Conservation (phyloP, 148 eudicot genomes). For the Vaccinium myrtillus region DNA sequence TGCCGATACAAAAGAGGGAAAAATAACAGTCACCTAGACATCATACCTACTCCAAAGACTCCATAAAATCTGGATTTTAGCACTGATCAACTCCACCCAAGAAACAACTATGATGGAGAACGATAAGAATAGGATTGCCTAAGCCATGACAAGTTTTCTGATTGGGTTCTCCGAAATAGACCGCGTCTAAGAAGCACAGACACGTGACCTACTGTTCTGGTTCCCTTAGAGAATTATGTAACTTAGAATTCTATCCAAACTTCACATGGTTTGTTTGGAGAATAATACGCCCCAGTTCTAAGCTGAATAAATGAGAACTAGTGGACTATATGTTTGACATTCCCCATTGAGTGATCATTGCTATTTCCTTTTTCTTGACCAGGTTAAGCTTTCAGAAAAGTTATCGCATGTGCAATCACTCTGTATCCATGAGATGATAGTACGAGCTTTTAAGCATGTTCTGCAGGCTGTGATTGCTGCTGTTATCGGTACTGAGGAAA, state of each 20-base stretch:
- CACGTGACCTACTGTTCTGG: neutral
- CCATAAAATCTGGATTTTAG: neutral
- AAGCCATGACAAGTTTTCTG: neutral
- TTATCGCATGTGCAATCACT: slow-evolving; percentile 97
- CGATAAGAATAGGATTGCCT: neutral
- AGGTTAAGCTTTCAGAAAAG: slow-evolving; percentile 97
- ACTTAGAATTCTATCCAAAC: neutral
- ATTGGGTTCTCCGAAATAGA: neutral
- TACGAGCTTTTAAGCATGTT: slow-evolving; percentile 96
- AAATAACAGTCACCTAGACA: neutral
- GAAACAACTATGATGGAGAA: neutral
- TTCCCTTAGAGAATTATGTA: neutral
- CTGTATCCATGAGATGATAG: slow-evolving; percentile 99
- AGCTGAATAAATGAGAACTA: neutral
- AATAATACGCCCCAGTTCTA: neutral
- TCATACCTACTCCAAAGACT: neutral
- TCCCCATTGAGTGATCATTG: slow-evolving; percentile 12
- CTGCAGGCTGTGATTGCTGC: slow-evolving; percentile 93
- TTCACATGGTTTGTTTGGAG: neutral
- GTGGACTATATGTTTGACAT: neutral
- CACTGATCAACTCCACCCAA: neutral
- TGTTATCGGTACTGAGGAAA: slow-evolving; percentile 49
- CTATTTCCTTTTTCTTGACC: slow-evolving; percentile 27
- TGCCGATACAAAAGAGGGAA: neutral
- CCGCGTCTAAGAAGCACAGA: neutral